phyloP scores from a whole-genome alignment of 2,329 filamentous ascomycete species.

The Emmonsiellopsis sp. region DNA sequence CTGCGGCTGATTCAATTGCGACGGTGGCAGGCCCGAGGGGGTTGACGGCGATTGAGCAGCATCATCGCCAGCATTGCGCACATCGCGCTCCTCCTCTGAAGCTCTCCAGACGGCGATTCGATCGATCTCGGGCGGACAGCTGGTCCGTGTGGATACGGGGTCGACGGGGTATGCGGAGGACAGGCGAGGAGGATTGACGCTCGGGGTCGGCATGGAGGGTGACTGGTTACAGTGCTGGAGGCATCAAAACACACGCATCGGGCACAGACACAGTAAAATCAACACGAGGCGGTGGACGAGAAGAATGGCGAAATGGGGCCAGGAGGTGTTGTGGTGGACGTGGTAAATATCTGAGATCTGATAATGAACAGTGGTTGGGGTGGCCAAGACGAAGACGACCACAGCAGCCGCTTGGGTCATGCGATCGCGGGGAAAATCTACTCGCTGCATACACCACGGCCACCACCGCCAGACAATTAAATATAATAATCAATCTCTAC shows the following conservation, averaged over 20 bases:
- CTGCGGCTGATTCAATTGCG: conserved; percentile 1
- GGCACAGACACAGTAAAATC: conserved; percentile 18
- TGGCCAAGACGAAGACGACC: not conserved
- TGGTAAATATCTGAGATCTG: not conserved
- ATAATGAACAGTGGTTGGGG: not conserved
- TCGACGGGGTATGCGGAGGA: conserved; percentile 36
- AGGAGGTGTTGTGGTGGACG: not conserved
- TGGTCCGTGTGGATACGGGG: conserved; percentile 35
- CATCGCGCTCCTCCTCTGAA: conserved; percentile 19
- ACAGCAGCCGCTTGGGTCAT: conserved; percentile 19
- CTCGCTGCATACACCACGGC: not conserved
- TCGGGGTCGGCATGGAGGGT: conserved; percentile 44
- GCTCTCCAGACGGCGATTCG: conserved; percentile 25
- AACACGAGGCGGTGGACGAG: conserved; percentile 5
- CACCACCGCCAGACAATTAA: not conserved
- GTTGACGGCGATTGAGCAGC: conserved; percentile 18
- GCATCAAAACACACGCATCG: conserved; percentile 27
- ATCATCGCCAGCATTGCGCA: conserved; percentile 21
- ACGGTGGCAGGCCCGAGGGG: conserved; percentile 16
- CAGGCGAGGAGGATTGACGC: conserved; percentile 34
- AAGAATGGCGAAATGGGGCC: not conserved
- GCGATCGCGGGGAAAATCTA: conserved; percentile 23
- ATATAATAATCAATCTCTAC: too few species aligned
- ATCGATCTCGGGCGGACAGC: conserved; percentile 42
- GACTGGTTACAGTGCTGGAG: conserved; percentile 13